Evolutionary conservation across 2,329 filamentous ascomycete genomes (phyloP), one percentile per base, ranked within the genome.

Genomic region (Fusarium proliferatum): DNA sequence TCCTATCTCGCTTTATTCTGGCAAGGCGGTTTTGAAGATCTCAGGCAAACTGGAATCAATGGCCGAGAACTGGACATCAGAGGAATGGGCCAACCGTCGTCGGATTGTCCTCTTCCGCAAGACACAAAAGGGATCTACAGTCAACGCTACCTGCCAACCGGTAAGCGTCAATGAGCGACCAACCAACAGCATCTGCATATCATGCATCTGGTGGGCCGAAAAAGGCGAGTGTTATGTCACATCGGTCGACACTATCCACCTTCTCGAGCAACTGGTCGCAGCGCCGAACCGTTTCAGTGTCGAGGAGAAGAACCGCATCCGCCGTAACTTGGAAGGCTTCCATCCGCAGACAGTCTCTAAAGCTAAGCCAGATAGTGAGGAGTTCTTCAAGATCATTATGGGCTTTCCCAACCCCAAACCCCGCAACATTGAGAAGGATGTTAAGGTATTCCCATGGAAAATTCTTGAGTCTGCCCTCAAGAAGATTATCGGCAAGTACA

Each of bases 341-440:
- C 92, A 94, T 41, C 96, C 96, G 2, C 84, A 94, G 73, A 99
- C 96, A 0, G 95, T 99, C 23, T 97, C 95, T 76, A 99, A 99
- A 83, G 91, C 92, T 65, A 97, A 97, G 84, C 80, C 91, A 2
- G 96, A 98, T 67, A 97, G 94, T 80, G 96, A 98, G 81, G 94
- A 97, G 62, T 98, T 98, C 83, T 98, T 98, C 90, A 98, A 98
- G 85, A 89, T 98, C 78, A 98, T 99, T 84, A 99, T 99, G 96
- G 94, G 91, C 3, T 98, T 98, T 80, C 94, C 95, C 17, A 94
- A 93, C 69, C 96, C 96, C 4, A 98, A 98, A 84, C 96, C 96
- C 23, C 89, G 96, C 71, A 98, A 98, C 80, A 99, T 99, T 74
- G 96, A 98, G 86, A 99, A 99, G 85, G 96, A 98, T 79, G 95